These are phyloP conservation scores for Monilinia aucupariae DNA, from an alignment of 2,329 filamentous ascomycete species.

Conservation along the genomic window DNA sequence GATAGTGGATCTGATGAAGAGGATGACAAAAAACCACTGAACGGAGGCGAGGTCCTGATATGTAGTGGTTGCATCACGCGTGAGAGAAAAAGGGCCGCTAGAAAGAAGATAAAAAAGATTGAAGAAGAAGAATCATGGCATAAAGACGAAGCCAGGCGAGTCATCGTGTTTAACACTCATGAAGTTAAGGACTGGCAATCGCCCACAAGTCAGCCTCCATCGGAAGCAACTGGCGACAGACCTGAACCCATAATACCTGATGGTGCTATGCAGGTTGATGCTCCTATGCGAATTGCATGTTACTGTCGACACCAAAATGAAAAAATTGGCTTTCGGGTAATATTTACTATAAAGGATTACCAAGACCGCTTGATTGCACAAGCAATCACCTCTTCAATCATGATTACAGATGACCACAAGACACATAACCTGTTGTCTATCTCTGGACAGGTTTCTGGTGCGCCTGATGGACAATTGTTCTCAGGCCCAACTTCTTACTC, in stretches of 20 bases:
- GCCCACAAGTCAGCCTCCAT: conserved; percentile 46
- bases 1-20: conserved; percentile 37
- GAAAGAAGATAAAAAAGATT: conserved; percentile 89
- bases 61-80: conserved; percentile 87
- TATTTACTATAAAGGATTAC: conserved; percentile 88
- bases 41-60: conserved; percentile 90
- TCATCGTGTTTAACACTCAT: conserved; percentile 86
- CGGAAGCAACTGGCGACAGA: conserved; percentile 42
- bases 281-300: conserved; percentile 93
- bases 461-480: conserved; percentile 35
- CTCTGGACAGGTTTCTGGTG: conserved; percentile 31
- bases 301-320: conserved; percentile 95
- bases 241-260: conserved; percentile 45
- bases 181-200: conserved; percentile 81
- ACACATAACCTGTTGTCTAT: conserved; percentile 54
- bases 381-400: conserved; percentile 78
- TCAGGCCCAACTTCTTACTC: conserved; percentile 42
- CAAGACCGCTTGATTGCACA: conserved; percentile 74
- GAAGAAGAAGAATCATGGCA: conserved; percentile 89
- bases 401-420: conserved; percentile 98
- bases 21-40: conserved; percentile 63
- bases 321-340: conserved; percentile 86
- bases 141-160: conserved; percentile 70
- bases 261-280: conserved; percentile 70
- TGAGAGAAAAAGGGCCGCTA: conserved; percentile 81